These are phyloP conservation scores for Neofusicoccum laricinum DNA, from an alignment of 2,329 filamentous ascomycete genomes.

Conservation along the genomic window DNA sequence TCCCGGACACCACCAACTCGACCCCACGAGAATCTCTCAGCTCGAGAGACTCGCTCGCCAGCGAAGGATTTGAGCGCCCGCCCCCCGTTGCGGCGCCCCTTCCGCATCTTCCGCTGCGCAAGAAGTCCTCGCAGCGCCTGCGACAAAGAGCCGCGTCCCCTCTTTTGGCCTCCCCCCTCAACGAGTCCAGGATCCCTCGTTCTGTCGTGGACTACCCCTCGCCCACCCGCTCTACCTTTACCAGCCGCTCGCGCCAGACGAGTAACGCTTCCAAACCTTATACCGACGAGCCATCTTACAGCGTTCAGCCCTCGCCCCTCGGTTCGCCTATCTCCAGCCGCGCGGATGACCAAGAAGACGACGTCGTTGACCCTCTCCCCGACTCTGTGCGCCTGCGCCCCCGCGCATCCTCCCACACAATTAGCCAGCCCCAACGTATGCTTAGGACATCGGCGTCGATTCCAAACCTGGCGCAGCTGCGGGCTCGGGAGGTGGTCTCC, in stretches of 20 bases:
- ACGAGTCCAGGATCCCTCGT: constrained; percentile 13
- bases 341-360: constrained; percentile 7
- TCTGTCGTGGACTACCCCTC: constrained; percentile 20
- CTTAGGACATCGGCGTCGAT: constrained; percentile 37
- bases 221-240: constrained; percentile 26
- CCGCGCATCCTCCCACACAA: constrained; percentile 27
- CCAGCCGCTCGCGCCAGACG: constrained; percentile 24
- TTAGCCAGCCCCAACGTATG: constrained; percentile 2
- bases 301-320: constrained; percentile 14
- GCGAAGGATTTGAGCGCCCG: constrained; percentile 11
- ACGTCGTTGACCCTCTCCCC: constrained; percentile 4
- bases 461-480: constrained; percentile 33
- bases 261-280: constrained; percentile 8
- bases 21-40: constrained; percentile 5
- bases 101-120: constrained; percentile 37
- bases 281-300: constrained; percentile 13
- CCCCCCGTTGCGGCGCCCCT: constrained; percentile 22
- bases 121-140: constrained; percentile 32
- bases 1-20: background rate
- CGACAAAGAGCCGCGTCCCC: constrained; percentile 18
- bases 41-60: constrained; percentile 12
- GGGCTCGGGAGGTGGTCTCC: constrained; percentile 23
- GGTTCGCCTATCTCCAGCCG: constrained; percentile 9
- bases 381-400: constrained; percentile 2
- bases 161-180: constrained; percentile 6